These are phyloP conservation scores for Draba incana DNA, from an alignment of 345 rosid genomes.

Conservation along the genomic window DNA sequence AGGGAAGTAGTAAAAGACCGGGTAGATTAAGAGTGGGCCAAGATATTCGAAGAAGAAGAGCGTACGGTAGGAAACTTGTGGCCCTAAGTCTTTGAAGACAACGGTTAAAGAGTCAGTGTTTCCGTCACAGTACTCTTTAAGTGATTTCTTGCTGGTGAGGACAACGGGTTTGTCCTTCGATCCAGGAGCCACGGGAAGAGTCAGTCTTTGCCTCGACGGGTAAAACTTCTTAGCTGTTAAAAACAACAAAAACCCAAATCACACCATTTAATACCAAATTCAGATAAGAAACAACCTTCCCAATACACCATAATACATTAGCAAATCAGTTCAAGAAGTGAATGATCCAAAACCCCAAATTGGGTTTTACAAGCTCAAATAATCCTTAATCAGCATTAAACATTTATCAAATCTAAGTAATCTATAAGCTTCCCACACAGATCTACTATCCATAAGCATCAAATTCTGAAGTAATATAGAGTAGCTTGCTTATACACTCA, in stretches of 20 bases:
- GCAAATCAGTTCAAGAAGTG: neutral
- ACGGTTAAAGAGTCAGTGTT: slow-evolving; percentile 60
- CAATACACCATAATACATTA: neutral
- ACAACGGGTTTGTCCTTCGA: slow-evolving; percentile 73
- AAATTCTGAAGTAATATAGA: neutral
- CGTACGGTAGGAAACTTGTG: slow-evolving; percentile 90
- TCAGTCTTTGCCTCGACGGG: slow-evolving; percentile 96
- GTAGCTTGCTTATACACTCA: neutral
- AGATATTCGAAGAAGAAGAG: slow-evolving; percentile 96
- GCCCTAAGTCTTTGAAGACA: slow-evolving; percentile 91
- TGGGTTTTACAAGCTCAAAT: slow-evolving; percentile 5
- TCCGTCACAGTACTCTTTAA: slow-evolving; percentile 72
- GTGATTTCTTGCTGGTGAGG: slow-evolving; percentile 70
- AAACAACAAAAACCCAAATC: slow-evolving; percentile 25
- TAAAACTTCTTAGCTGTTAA: slow-evolving; percentile 80
- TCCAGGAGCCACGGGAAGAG: slow-evolving; percentile 76
- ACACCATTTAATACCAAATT: slow-evolving; percentile 14
- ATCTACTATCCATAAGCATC: slow-evolving; percentile 17
- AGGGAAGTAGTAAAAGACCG: slow-evolving; percentile 84
- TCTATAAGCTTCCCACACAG: slow-evolving; percentile 23
- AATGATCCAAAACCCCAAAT: neutral
- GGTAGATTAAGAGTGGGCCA: slow-evolving; percentile 89
- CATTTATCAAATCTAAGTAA: slow-evolving; percentile 22
- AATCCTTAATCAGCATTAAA: neutral
- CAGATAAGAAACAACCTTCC: neutral